Evolutionary conservation across 257 asterid species (phyloP), one percentile per base, ranked within the genome.

Genomic region (Fraxinus pennsylvanica): DNA sequence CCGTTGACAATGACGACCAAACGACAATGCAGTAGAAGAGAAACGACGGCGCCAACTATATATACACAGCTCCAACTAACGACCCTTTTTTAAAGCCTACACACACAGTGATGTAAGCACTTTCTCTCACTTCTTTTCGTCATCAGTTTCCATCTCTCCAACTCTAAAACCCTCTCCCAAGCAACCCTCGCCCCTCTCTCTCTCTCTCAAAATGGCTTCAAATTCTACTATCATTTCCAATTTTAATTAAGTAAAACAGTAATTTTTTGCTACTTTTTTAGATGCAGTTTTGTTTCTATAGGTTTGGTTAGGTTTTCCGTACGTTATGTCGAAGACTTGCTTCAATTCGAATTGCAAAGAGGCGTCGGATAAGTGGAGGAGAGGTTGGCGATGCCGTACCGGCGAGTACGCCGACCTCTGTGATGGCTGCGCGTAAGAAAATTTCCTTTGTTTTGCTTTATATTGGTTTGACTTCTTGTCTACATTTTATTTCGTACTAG

Each of bases 351-450:
- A 82, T 89, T 95, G 99, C 85, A 90, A 87, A 68, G 87, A 80
- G 80, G 67, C 80, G 52, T 41, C 94, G 77, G 92, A 87, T 52
- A 86, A 50, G 80, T 83, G 90, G 76, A 86, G 86, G 75, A 86
- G 85, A 72, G 99, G 99, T 36, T 93, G 99, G 99, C 96, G 99
- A 32, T 94, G 98, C 81, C 97, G 97, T 66, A 88, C 97, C 69
- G 99, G 99, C 76, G 97, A 95, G 78, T 93, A 84, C 83, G 98
- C 97, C 12, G 88, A 90, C 84, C 97, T 96, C 66, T 96, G 99
- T 83, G 96, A 96, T 88, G 92, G 91, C 82, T 96, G 99, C 98
- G 91, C 92, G 99, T 96, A 91, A 87, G 94, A 70, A 73, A 45
- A 38, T 33, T 76, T 50, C 8, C 74, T 66, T 73, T 71, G 1